Conservation (phyloP, 257 asterid species). For the Penstemon newberryi region DNA sequence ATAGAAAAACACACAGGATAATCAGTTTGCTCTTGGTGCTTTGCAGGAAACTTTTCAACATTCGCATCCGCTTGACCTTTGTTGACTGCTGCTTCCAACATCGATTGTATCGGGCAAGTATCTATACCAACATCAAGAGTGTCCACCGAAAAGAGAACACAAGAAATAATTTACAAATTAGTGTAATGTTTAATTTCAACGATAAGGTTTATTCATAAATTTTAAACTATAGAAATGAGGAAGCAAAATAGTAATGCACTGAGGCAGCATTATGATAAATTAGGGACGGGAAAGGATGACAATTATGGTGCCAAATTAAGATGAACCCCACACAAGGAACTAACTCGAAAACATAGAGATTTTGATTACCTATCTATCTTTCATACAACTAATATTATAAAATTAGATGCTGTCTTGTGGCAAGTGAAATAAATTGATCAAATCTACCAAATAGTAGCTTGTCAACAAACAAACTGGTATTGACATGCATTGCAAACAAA, state of each 20-base stretch:
- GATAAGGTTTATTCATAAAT: not conserved
- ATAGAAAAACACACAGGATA: slow-evolving; percentile 13
- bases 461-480: slow-evolving; percentile 1
- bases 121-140: slow-evolving; percentile 34
- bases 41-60: slow-evolving; percentile 34
- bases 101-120: slow-evolving; percentile 63
- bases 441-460: not conserved
- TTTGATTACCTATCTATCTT: no score
- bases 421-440: not conserved
- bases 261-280: not conserved
- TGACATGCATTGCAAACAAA: not conserved
- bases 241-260: not conserved
- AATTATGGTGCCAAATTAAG: not conserved
- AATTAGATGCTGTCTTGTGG: not conserved
- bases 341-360: not conserved
- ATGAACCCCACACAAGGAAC: not conserved
- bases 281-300: not conserved
- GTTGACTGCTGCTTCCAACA: slow-evolving; percentile 53
- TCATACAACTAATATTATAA: no score
- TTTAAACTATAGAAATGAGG: not conserved
- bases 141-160: not conserved
- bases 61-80: slow-evolving; percentile 61
- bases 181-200: not conserved
- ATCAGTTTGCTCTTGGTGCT: slow-evolving; percentile 19
- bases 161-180: not conserved